Conservation (phyloP, 2,329 filamentous ascomycete genomes). For the Tetracladium maxilliforme region DNA sequence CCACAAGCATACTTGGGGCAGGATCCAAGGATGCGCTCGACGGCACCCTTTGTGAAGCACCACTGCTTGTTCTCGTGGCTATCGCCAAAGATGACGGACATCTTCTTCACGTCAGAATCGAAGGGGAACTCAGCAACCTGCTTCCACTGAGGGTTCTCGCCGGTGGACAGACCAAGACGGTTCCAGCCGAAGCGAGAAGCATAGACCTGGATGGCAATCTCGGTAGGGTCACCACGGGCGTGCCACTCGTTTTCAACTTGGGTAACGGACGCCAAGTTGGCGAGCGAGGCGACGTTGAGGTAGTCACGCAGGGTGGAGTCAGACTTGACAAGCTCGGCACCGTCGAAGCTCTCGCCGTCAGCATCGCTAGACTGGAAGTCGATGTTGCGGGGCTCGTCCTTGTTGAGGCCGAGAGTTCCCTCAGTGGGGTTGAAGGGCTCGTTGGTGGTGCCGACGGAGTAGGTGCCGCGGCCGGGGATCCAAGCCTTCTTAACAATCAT, state of each 20-base stretch:
- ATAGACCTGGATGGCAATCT: constrained; percentile 65
- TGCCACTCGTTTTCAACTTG: constrained; percentile 38
- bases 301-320: constrained; percentile 35
- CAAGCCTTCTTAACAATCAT: constrained; percentile 41
- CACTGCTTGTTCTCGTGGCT: constrained; percentile 21
- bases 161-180: constrained; percentile 32
- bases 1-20: constrained; percentile 37
- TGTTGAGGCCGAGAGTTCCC: constrained; percentile 22
- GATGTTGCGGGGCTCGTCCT: constrained; percentile 13
- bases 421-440: constrained; percentile 34
- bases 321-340: constrained; percentile 22
- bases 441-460: constrained; percentile 31
- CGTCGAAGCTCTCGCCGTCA: constrained; percentile 10
- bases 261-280: constrained; percentile 49
- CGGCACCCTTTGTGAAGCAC: constrained; percentile 52
- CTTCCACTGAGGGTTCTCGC: constrained; percentile 33
- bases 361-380: constrained; percentile 11
- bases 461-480: constrained; percentile 34
- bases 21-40: constrained; percentile 51
- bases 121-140: constrained; percentile 58
- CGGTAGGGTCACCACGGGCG: constrained; percentile 52
- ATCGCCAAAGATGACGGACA: constrained; percentile 53
- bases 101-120: constrained; percentile 61
- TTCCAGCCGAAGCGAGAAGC: constrained; percentile 54
- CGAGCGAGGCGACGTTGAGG: constrained; percentile 47